A percentile compares a stretch with the other conserved stretches of the same genome.
Conservation (phyloP, 2,329 filamentous ascomycete genomes). For the Ambrosiella cleistominuta region DNA sequence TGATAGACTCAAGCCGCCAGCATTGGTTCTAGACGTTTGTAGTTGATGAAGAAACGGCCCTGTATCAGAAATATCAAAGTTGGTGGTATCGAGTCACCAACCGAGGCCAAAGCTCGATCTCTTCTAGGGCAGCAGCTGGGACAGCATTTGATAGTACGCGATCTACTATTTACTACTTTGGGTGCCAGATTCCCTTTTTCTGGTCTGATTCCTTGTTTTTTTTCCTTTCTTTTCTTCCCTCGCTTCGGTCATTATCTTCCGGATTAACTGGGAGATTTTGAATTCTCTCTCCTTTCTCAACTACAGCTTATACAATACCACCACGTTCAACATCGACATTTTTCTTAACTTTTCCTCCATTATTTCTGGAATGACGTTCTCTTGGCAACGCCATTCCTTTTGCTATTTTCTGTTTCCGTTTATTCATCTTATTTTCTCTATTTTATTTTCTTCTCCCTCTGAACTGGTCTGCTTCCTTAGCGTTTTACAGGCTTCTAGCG, state of each 20-base stretch:
- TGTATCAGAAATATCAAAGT: background rate
- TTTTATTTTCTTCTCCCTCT: background rate
- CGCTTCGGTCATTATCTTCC: background rate
- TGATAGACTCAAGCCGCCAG: background rate
- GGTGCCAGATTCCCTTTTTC: slow-evolving; percentile 2
- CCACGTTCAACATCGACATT: background rate
- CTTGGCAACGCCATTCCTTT: background rate
- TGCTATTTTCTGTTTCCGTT: background rate
- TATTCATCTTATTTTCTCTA: background rate
- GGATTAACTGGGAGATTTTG: background rate
- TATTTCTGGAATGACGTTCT: background rate
- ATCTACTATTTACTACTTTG: background rate
- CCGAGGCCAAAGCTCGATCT: too few relatives aligned
- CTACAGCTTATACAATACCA: background rate
- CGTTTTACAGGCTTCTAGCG: background rate
- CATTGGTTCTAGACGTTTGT: background rate
- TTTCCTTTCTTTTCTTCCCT: slow-evolving; percentile 2
- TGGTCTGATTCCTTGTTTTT: background rate
- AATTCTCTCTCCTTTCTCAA: background rate
- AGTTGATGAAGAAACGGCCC: background rate
- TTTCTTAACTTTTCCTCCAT: background rate
- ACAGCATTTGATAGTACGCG: too few relatives aligned
- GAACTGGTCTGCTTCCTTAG: background rate
- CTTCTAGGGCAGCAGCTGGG: too few relatives aligned
- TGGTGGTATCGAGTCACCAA: background rate